Base-by-base conservation (phyloP, 2,329 filamentous ascomycete species). In the Chalaropsis thielavioides region DNA sequence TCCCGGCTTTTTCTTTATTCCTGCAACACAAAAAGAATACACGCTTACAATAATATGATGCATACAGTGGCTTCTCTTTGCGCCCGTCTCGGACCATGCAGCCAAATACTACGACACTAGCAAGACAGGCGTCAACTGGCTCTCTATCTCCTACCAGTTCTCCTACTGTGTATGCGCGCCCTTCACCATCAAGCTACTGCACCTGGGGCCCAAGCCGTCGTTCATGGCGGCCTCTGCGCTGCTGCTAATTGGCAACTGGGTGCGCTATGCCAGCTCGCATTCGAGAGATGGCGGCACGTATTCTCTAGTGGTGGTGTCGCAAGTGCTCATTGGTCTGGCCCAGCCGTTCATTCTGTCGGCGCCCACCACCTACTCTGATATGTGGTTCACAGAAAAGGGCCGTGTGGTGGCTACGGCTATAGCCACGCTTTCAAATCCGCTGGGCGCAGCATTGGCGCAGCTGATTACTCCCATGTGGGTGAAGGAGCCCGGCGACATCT, bases 271-370 rank as follows among this genome's bases (percentile, higher is more conserved):
- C 1, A 90, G 90, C 64, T 85, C 79, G 10, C 71, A 76, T 68
- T 72, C 74, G 22, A 71, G 72, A 77, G 67, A 78, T 71, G 70
- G 83, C 27, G 88, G 88, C 61, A 80, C 79, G 69, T 95, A 89
- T 71, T 85, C 85, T 51, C 80, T 88, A 56, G 86, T 90, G 68
- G 90, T 97, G 87, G 86, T 95, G 70, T 92, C 92, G 3, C 92
- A 97, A 76, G 87, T 97, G 72, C 74, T 99, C 67, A 90, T 89
- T 63, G 94, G 92, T 0, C 80, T 96, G 46, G 86, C 90, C 0
- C 94, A 99, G 73, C 92, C 94, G 0, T 97, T 97, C 73, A 90
- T 95, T 13, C 83, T 97, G 10, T 85, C 88, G 6, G 90, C 92
- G 0, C 92, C 94, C 0, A 92, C 94, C 0, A 81, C 90, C 68